Base-by-base conservation (phyloP, 2,329 filamentous ascomycete genomes). In the Fusarium papillatum region DNA sequence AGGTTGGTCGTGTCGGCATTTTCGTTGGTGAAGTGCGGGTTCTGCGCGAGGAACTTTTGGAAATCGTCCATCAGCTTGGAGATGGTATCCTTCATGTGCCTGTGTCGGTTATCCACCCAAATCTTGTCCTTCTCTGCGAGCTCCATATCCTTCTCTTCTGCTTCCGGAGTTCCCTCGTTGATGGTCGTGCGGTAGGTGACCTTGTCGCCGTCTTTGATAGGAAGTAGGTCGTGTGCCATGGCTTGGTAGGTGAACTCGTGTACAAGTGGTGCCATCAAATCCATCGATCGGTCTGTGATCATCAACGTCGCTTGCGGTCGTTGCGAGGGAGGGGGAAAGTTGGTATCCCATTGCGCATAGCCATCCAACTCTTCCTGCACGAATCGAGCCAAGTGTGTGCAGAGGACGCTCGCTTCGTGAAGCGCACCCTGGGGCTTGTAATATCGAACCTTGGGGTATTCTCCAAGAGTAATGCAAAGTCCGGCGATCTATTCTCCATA, bases 221-320 rank as follows among this genome's bases (percentile, higher is more conserved):
- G 94, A 36, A 99, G 86, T 11, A 99, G 87, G 82, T 99, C 97
- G 83, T 98, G 95, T 5, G 95, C 96, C 96, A 99, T 98, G 63
- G 97, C 95, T 84, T 99, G 97, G 83, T 98, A 99, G 16, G 97
- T 98, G 82, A 99, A 98, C 81, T 99, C 97, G 84, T 99, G 97
- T 6, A 98, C 82, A 14, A 98, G 86, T 1, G 97, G 97, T 0
- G 96, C 93, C 85, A 94, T 92, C 5, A 98, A 85, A 83, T 99
- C 97, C 94, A 99, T 97, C 10, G 95, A 95, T 73, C 97, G 91
- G 83, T 98, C 97, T 2, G 95, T 95, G 72, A 99, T 94, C 80
- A 98, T 88, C 1, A 99, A 90, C 1, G 95, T 91, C 46, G 95
- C 95, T 75, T 95, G 93, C 9, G 96, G 96, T 65, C 96, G 89